Evolutionary conservation across 345 rosid genomes (phyloP), one percentile per base, ranked within the genome.

Genomic region (Eutrema heterophyllum): DNA sequence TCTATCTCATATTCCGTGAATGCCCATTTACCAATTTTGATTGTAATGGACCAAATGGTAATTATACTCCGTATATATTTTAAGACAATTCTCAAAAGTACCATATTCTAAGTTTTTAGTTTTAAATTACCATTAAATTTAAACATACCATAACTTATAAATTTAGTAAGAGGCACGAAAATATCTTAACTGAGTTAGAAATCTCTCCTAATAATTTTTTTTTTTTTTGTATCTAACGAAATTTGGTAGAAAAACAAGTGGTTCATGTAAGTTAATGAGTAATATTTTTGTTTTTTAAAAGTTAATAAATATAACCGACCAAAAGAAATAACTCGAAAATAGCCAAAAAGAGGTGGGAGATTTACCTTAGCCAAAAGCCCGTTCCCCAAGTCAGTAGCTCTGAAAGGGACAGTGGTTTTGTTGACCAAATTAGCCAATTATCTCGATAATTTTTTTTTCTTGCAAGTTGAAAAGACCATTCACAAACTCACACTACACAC

Each of bases 341-440:
- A 55, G 29, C 11, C 11, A 30, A 32, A 26, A 54, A 57, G 24
- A 14, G 21, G 4, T 11, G 30, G 32, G 57, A 73, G 71, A 55
- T 46, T 74, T 66, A 58, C 60, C 68, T 74, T 74, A 67, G 38
- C 78, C 61, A 67, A 32, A 74, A 74, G 53, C n/a, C 35, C 67
- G 9, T 29, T 40, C 48, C 73, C 72, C 73, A 50, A 67, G 40
- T 40, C 10, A 29, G 30, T 18, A 5, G 16, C 15, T 13, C 38
- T 57, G 68, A 67, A 67, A 73, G 46, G 30, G 74, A 75, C 74
- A 59, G 40, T 75, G 43, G 58, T 49, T 66, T 49, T 56, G 39
- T 67, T 68, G 74, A 75, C 79, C 65, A 73, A 29, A 73, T 55
- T 27, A 27, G 35, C 33, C 33, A 33, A 40, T 15, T 39, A 13